These are phyloP conservation scores for Rhizophlyctis rosea DNA, from an alignment of 192 early-diverging fungal species.

Conservation along the genomic window DNA sequence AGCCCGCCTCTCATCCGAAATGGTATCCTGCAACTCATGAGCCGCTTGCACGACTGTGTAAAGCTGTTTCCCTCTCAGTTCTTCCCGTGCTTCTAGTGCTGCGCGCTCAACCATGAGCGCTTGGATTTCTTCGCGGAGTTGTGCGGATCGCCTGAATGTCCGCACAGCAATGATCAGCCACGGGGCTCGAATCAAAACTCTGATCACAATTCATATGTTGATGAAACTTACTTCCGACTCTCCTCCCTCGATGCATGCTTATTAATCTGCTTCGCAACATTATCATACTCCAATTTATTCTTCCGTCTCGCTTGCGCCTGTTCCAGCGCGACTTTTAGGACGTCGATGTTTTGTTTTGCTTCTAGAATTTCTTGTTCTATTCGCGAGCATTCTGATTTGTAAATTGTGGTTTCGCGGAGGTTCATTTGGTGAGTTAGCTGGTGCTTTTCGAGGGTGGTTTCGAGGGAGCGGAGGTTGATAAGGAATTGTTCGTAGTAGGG, in stretches of 20 bases:
- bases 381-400: slow-evolving; percentile 29
- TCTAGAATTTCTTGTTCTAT: slow-evolving; percentile 37
- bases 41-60: slow-evolving; percentile 20
- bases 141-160: slow-evolving; percentile 3
- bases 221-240: slow-evolving; percentile 18
- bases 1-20: slow-evolving; percentile 11
- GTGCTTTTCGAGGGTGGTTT: slow-evolving; percentile 43
- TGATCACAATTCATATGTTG: not conserved
- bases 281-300: slow-evolving; percentile 57
- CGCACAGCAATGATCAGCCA: not conserved
- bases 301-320: slow-evolving; percentile 38
- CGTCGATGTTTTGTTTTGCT: slow-evolving; percentile 37
- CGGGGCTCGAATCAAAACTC: not conserved
- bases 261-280: slow-evolving; percentile 49
- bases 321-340: slow-evolving; percentile 41
- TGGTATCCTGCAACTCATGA: slow-evolving; percentile 23
- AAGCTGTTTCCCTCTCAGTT: slow-evolving; percentile 23
- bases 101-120: not conserved
- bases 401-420: slow-evolving; percentile 41
- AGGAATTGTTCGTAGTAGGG: slow-evolving; percentile 25
- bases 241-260: slow-evolving; percentile 10
- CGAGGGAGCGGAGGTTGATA: slow-evolving; percentile 42
- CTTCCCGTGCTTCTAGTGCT: not conserved
- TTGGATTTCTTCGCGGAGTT: slow-evolving; percentile 13
- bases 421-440: slow-evolving; percentile 55